Conservation (phyloP, 805 yeast genomes). For the Yamadazyma phyllophila region DNA sequence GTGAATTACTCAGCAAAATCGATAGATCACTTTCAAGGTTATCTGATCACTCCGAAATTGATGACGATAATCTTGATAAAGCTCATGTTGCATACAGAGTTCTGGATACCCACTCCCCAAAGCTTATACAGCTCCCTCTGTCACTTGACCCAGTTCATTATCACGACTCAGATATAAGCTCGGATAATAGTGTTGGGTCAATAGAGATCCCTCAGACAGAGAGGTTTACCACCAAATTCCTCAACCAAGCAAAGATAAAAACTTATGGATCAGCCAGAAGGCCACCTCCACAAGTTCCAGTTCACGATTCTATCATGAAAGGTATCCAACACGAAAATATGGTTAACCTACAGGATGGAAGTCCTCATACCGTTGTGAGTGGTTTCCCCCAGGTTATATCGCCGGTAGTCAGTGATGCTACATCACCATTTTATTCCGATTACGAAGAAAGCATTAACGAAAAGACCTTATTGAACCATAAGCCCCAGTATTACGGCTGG, state of each 20-base stretch:
- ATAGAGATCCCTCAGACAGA: constrained; percentile 2
- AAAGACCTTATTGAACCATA: not conserved
- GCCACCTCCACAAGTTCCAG: constrained; percentile 16
- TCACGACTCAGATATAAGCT: constrained; percentile 16
- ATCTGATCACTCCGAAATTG: not conserved
- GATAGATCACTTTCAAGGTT: constrained; percentile 4
- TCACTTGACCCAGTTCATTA: constrained; percentile 11
- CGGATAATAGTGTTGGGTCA: constrained; percentile 9
- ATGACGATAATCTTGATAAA: not conserved
- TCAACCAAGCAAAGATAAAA: not conserved
- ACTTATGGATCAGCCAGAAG: constrained; percentile 8
- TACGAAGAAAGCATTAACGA: constrained; percentile 10
- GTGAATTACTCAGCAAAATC: constrained; percentile 28
- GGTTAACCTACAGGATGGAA: constrained; percentile 4
- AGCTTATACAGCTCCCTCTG: constrained; percentile 9
- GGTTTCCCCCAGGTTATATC: constrained; percentile 5
- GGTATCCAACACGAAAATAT: constrained; percentile 18
- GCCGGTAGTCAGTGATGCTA: constrained; percentile 5
- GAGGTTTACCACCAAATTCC: not conserved
- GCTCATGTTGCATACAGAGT: constrained; percentile 8
- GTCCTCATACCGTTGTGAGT: not conserved
- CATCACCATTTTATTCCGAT: constrained; percentile 9
- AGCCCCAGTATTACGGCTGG: constrained; percentile 14
- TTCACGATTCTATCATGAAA: constrained; percentile 15
- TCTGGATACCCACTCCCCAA: constrained; percentile 6